Percentiles rank a stretch among this genome's conserved stretches.
Evolutionary conservation across 495 filamentous ascomycete species (phyloP).

Genomic region (Aspergillus sclerotioniger): DNA sequence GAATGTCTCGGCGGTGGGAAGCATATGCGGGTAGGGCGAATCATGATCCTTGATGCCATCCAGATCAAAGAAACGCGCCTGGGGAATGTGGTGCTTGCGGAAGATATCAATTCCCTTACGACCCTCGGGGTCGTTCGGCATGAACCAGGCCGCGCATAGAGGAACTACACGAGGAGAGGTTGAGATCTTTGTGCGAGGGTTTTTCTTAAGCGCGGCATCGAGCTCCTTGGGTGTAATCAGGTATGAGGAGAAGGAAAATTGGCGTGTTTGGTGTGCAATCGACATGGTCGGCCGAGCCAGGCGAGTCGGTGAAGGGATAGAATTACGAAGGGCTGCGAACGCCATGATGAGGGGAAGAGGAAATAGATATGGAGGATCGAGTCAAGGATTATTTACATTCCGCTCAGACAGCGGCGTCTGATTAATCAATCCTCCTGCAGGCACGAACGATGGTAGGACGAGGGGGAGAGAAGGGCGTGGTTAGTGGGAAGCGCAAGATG

Average conservation of each 20-base stretch:
- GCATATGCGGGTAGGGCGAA: slow-evolving; percentile 95
- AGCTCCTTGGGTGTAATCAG: slow-evolving; percentile 84
- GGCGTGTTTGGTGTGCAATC: slow-evolving; percentile 25
- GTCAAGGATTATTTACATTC: slow-evolving; percentile 27
- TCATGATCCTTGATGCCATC: slow-evolving; percentile 83
- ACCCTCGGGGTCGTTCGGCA: slow-evolving; percentile 78
- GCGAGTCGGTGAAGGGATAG: slow-evolving; percentile 27
- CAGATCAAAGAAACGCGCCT: slow-evolving; percentile 93
- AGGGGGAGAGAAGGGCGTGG: slow-evolving; percentile 1
- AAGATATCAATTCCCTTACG: slow-evolving; percentile 78
- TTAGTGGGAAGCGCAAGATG: not conserved
- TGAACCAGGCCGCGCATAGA: slow-evolving; percentile 90
- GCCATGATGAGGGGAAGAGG: slow-evolving; percentile 32
- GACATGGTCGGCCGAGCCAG: slow-evolving; percentile 38
- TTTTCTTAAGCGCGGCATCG: slow-evolving; percentile 71
- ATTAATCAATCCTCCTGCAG: slow-evolving; percentile 15
- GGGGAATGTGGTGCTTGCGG: slow-evolving; percentile 73
- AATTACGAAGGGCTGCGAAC: slow-evolving; percentile 36
- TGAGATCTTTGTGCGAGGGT: slow-evolving; percentile 68
- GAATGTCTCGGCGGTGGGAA: slow-evolving; percentile 76
- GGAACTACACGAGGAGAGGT: slow-evolving; percentile 79
- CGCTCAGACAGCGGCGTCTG: slow-evolving; percentile 10
- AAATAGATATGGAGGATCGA: slow-evolving; percentile 4
- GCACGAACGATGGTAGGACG: slow-evolving; percentile 5
- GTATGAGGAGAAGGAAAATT: slow-evolving; percentile 68